Base-by-base conservation (phyloP, 495 filamentous ascomycete species). In the Pyrenopolyporus hunteri region DNA sequence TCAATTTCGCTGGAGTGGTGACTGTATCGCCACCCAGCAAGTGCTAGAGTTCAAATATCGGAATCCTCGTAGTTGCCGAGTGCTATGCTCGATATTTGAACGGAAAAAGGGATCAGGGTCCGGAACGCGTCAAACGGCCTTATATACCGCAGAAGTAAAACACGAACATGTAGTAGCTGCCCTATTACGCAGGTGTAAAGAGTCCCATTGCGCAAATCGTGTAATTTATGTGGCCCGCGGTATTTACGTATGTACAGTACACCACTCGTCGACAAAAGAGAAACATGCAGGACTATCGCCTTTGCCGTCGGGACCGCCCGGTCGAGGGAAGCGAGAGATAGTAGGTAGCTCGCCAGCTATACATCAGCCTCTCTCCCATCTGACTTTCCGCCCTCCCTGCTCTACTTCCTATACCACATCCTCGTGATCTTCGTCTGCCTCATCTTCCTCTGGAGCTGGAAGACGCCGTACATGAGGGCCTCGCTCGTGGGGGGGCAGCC, bases 401-500 rank as follows among this genome's bases (percentile, higher is more conserved):
- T 61, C 25, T 80, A 85, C 77, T 82, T 83, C 73, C 82, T 76
- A 64, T 84, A 84, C 81, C 85, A 87, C 83, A 87, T 87, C 54
- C 82, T 67, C 39, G 84, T 83, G 62, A 89, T 89, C 78, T 85
- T 85, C 13, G 90, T 93, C 68, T 90, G 80, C 69, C 88, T 75
- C 83, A 91, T 90, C 84, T 94, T 95, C 78, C 89, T 88, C 81
- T 94, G 90, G 57, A 94, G 75, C 73, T 90, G 88, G 70, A 93
- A 89, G 63, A 93, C 87, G 20, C 90, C 92, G 71, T 93, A 91
- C 85, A 96, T 89, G 48, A 96, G 78, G 16, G 91, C 92, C 77
- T 97, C 92, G 51, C 82, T 82, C 8, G 92, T 96, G 1, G 92
- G 92, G 43, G 92, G 92, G 78, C 92, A 96, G 47, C 93, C 93